A percentile compares a stretch with the other conserved stretches of the same genome.
Evolutionary conservation across 441 rosid species (phyloP).

Genomic region (Eruca vesicaria): DNA sequence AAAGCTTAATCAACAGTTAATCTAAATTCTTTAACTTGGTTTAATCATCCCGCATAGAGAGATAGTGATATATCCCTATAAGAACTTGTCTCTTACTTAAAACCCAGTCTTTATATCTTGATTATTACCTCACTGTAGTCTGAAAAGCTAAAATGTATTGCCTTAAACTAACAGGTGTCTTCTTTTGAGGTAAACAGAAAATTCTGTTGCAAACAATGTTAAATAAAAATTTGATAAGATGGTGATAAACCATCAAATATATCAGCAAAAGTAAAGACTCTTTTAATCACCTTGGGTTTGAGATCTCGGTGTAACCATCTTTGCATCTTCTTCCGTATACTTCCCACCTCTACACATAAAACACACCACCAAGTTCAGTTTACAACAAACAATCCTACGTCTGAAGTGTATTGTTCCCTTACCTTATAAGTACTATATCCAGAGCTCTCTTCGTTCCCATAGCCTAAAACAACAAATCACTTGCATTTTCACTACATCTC

Average conservation of each 20-base stretch:
- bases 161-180: constrained; percentile 75
- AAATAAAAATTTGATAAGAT: constrained; percentile 40
- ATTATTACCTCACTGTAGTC: constrained; percentile 42
- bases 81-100: not conserved
- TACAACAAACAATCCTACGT: too few species aligned
- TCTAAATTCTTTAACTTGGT: too few species aligned
- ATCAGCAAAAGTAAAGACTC: not conserved
- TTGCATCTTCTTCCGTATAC: constrained; percentile 94
- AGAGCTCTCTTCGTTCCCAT: too few species aligned
- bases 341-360: too few species aligned
- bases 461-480: too few species aligned
- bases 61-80: not conserved
- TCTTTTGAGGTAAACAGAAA: constrained; percentile 79
- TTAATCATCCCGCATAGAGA: not conserved
- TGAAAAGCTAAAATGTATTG: constrained; percentile 90
- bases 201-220: constrained; percentile 59
- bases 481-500: too few species aligned
- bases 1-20: too few species aligned
- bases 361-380: too few species aligned
- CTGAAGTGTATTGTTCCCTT: too few species aligned
- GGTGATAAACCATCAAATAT: not conserved
- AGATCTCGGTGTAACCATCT: constrained; percentile 89
- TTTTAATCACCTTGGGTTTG: constrained; percentile 81
- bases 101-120: not conserved
- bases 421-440: too few species aligned